Evolutionary conservation across 2,329 filamentous ascomycete species (phyloP).

Genomic region (Cladosporium oxysporum): DNA sequence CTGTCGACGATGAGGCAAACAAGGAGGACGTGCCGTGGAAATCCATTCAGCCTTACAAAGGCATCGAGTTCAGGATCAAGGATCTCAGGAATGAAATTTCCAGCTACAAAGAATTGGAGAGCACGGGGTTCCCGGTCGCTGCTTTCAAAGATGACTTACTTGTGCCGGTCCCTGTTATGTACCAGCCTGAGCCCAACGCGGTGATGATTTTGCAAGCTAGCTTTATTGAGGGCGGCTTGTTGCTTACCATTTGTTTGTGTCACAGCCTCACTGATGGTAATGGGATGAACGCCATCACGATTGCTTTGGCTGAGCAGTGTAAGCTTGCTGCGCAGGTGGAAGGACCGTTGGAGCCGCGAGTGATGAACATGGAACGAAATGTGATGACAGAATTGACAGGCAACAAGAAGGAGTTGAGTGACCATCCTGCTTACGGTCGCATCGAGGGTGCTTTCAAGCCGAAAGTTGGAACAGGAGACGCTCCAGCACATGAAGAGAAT

Average conservation of each 20-base stretch:
- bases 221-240: constrained; percentile 25
- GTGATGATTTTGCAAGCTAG: constrained; percentile 24
- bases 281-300: constrained; percentile 28
- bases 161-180: constrained; percentile 24
- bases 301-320: constrained; percentile 26
- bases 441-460: constrained; percentile 21
- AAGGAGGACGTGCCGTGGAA: too few relatives aligned
- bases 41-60: too few relatives aligned
- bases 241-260: constrained; percentile 27
- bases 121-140: constrained; percentile 23
- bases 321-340: constrained; percentile 23
- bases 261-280: constrained; percentile 27
- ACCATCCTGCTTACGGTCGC: constrained; percentile 24
- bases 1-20: too few relatives aligned
- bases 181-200: constrained; percentile 26
- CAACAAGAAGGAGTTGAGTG: constrained; percentile 21
- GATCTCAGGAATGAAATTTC: constrained; percentile 22
- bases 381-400: constrained; percentile 22
- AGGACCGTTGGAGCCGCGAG: constrained; percentile 23
- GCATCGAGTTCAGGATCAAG: too few relatives aligned
- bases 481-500: background rate
- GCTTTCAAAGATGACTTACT: constrained; percentile 25
- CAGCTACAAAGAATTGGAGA: constrained; percentile 22
- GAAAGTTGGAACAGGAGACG: background rate
- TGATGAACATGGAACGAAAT: constrained; percentile 23